Evolutionary conservation across 2,329 filamentous ascomycete species (phyloP).

Genomic region (Gnomoniopsis smithogilvyi): DNA sequence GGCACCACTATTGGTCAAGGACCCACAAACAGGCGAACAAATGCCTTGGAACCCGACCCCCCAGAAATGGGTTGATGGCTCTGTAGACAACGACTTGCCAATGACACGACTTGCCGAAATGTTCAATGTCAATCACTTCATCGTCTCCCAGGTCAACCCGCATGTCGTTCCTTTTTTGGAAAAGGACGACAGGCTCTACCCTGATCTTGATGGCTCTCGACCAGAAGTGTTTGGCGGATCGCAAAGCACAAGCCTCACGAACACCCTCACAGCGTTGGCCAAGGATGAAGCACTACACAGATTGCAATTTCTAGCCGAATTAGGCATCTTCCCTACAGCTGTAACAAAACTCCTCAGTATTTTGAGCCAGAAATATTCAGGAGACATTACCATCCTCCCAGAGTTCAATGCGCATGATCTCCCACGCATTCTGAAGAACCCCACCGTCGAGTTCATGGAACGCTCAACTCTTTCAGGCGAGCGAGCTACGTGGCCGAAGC

Average conservation of each 20-base stretch:
- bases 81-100: constrained; percentile 89
- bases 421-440: constrained; percentile 76
- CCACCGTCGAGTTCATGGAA: constrained; percentile 81
- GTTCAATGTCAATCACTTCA: constrained; percentile 98
- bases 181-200: constrained; percentile 62
- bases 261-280: constrained; percentile 65
- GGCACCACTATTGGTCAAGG: constrained; percentile 76
- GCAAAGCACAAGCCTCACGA: constrained; percentile 2
- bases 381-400: constrained; percentile 91
- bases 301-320: constrained; percentile 74
- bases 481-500: constrained; percentile 85
- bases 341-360: constrained; percentile 77
- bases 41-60: constrained; percentile 83
- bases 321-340: constrained; percentile 76
- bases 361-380: constrained; percentile 86
- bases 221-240: constrained; percentile 38
- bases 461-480: constrained; percentile 75
- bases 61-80: constrained; percentile 89
- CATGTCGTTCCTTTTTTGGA: constrained; percentile 85
- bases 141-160: constrained; percentile 94
- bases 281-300: constrained; percentile 78
- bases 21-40: constrained; percentile 73
- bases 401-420: constrained; percentile 73
- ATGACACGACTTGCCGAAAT: constrained; percentile 88
- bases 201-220: constrained; percentile 26